A percentile compares a stretch with the other conserved stretches of the same genome.
Conservation (phyloP, 2,329 filamentous ascomycete genomes). For the Davidsoniella eucalypti region DNA sequence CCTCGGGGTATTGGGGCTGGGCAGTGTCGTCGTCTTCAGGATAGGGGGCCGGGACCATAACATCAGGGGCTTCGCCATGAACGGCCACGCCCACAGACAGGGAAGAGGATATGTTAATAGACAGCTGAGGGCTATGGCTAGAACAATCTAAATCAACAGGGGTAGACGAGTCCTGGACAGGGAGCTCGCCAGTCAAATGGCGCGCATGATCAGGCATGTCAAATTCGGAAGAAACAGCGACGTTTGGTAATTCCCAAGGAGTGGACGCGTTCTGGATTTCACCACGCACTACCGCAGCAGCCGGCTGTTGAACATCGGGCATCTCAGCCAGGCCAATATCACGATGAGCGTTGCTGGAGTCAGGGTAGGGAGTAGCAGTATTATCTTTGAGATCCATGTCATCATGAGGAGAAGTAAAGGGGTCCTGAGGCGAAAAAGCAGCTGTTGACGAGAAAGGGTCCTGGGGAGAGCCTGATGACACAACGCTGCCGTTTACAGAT, state of each 20-base stretch:
- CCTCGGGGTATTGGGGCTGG: slow-evolving; percentile 7
- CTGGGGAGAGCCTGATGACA: background rate
- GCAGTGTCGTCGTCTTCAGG: slow-evolving; percentile 14
- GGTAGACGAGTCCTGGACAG: background rate
- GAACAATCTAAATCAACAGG: background rate
- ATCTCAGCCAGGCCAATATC: slow-evolving; percentile 16
- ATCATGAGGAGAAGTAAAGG: slow-evolving; percentile 11
- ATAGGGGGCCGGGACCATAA: slow-evolving; percentile 10
- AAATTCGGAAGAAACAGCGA: slow-evolving; percentile 3
- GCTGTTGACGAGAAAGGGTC: background rate
- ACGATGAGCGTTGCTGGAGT: slow-evolving; percentile 17
- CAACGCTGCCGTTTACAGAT: too few species aligned
- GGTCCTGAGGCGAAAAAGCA: slow-evolving; percentile 7
- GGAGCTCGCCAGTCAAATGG: slow-evolving; percentile 6
- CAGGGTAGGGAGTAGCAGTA: slow-evolving; percentile 18
- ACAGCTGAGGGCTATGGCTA: slow-evolving; percentile 6
- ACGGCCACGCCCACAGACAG: background rate
- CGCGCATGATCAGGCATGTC: slow-evolving; percentile 12
- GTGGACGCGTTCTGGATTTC: slow-evolving; percentile 14
- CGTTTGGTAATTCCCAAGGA: slow-evolving; percentile 10
- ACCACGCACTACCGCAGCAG: slow-evolving; percentile 19
- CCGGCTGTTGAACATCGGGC: slow-evolving; percentile 23
- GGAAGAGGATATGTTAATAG: slow-evolving; percentile 3
- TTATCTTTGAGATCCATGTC: background rate
- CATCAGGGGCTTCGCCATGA: slow-evolving; percentile 17